Percentiles rank a stretch among this genome's conserved stretches.
Conservation (phyloP, 176 grass and related monocot species). For the Oryza rufipogon region DNA sequence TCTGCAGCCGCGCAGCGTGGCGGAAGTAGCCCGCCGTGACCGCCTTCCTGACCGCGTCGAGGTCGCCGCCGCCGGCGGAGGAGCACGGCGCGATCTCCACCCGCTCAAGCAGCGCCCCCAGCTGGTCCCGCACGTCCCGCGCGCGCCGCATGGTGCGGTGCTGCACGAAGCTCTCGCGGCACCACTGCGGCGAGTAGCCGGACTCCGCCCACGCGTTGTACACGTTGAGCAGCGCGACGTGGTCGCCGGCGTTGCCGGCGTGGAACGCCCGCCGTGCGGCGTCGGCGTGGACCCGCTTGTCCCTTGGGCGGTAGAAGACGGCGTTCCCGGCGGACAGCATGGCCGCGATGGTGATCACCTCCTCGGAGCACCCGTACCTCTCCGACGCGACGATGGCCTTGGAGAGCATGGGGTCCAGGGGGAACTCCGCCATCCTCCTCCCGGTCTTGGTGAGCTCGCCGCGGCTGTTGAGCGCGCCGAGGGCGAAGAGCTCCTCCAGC, state of each 20-base stretch:
- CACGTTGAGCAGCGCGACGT: slow-evolving; percentile 61
- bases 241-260: slow-evolving; percentile 49
- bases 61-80: slow-evolving; percentile 41
- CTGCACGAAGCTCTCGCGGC: slow-evolving; percentile 66
- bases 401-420: slow-evolving; percentile 59
- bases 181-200: slow-evolving; percentile 58
- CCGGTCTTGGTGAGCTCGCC: slow-evolving; percentile 65
- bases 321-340: slow-evolving; percentile 56
- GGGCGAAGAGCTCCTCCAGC: slow-evolving; percentile 61
- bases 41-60: slow-evolving; percentile 43
- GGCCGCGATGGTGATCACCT: slow-evolving; percentile 52
- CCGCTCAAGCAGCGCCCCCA: slow-evolving; percentile 54
- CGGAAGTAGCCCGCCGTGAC: slow-evolving; percentile 55
- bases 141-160: slow-evolving; percentile 49
- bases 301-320: slow-evolving; percentile 59
- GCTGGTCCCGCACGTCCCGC: slow-evolving; percentile 60
- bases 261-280: slow-evolving; percentile 49
- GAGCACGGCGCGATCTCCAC: slow-evolving; percentile 54
- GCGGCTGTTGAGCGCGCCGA: slow-evolving; percentile 55
- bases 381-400: slow-evolving; percentile 61
- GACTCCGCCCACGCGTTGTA: slow-evolving; percentile 58
- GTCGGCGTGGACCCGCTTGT: slow-evolving; percentile 53
- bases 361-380: slow-evolving; percentile 58
- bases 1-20: slow-evolving; percentile 41
- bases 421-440: slow-evolving; percentile 62